These are phyloP conservation scores for Stephania japonica DNA, from an alignment of 164 flowering plant species.

Conservation along the genomic window DNA sequence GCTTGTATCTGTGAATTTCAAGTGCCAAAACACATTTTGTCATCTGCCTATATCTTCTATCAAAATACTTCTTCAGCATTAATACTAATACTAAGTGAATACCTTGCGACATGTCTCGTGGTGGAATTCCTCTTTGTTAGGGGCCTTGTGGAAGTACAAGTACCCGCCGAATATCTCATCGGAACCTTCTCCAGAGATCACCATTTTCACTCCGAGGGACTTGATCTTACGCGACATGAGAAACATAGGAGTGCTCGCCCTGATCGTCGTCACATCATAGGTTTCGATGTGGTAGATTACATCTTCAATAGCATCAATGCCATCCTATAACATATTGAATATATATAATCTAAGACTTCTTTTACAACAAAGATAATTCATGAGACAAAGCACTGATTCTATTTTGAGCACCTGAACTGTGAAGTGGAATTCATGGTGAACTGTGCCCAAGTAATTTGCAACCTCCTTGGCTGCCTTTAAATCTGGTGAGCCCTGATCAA, in stretches of 20 bases:
- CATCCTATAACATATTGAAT: conserved; percentile 47
- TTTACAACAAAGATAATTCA: background rate
- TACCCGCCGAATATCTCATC: conserved; percentile 97
- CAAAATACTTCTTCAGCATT: background rate
- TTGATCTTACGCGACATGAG: conserved; percentile 93
- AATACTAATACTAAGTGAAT: background rate
- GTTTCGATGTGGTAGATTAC: conserved; percentile 89
- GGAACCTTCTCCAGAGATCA: conserved; percentile 91
- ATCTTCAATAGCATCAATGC: conserved; percentile 94
- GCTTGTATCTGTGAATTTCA: conserved; percentile 64
- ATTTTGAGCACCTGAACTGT: conserved; percentile 74
- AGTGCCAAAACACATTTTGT: conserved; percentile 2
- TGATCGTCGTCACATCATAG: conserved; percentile 85
- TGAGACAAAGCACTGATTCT: background rate
- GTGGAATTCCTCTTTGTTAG: conserved; percentile 90
- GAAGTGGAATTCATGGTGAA: conserved; percentile 88
- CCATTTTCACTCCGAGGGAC: conserved; percentile 91
- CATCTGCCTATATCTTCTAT: background rate
- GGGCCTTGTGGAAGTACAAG: conserved; percentile 95
- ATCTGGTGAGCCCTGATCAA: conserved; percentile 83
- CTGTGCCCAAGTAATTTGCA: conserved; percentile 90
- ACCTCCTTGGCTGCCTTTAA: conserved; percentile 88
- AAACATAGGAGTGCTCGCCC: conserved; percentile 98
- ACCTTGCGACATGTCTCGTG: conserved; percentile 91
- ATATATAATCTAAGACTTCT: background rate